Percentiles rank a stretch among this genome's conserved stretches.
phyloP scores from a whole-genome alignment of 2,329 filamentous ascomycete species.

The Phialemoniopsis sp. region DNA sequence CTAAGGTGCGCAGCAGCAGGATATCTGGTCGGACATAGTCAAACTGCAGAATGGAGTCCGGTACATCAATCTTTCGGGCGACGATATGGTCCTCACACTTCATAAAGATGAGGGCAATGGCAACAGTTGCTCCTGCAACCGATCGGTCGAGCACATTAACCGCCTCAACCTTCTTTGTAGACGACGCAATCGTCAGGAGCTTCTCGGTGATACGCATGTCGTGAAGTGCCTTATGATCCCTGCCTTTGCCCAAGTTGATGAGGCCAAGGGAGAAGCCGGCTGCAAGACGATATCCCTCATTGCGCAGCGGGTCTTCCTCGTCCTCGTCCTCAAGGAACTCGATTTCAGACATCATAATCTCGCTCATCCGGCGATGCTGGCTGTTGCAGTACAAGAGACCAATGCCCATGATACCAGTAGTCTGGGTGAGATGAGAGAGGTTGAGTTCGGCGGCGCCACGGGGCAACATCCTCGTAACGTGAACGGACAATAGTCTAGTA shows the following conservation, averaged over 20 bases:
- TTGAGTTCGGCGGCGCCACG: conserved; percentile 91
- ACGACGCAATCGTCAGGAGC: conserved; percentile 77
- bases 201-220: conserved; percentile 93
- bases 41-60: conserved; percentile 84
- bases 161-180: conserved; percentile 84
- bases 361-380: conserved; percentile 96
- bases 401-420: conserved; percentile 95
- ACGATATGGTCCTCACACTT: conserved; percentile 87
- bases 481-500: conserved; percentile 87
- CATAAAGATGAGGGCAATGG: conserved; percentile 91
- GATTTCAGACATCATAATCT: conserved; percentile 97
- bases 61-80: conserved; percentile 88
- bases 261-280: conserved; percentile 90
- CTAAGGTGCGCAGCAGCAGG: conserved; percentile 82
- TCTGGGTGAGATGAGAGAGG: conserved; percentile 87
- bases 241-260: conserved; percentile 91
- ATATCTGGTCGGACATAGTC: conserved; percentile 95
- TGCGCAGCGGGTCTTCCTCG: conserved; percentile 80
- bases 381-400: conserved; percentile 91
- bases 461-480: conserved; percentile 92
- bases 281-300: conserved; percentile 93
- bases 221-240: conserved; percentile 80
- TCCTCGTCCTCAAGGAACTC: conserved; percentile 79
- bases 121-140: conserved; percentile 88
- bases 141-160: conserved; percentile 92